Evolutionary conservation across 2,329 filamentous ascomycete species (phyloP).

Genomic region (Hymenoscyphus occultus): DNA sequence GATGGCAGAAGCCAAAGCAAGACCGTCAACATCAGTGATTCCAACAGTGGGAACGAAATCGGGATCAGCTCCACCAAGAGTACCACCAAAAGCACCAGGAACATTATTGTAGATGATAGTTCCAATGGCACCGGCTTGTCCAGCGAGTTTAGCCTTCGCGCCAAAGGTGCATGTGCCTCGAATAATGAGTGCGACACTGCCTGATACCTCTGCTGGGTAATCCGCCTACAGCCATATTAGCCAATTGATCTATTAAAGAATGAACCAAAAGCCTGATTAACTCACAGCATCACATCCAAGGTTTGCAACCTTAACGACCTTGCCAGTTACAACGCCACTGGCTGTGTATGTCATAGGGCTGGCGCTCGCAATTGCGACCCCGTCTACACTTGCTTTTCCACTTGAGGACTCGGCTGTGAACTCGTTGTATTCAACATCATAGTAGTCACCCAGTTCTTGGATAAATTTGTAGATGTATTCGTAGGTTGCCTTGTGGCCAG

Average conservation of each 20-base stretch:
- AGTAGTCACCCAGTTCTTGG: conserved; percentile 16
- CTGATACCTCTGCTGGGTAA: conserved; percentile 52
- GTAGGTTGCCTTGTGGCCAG: conserved; percentile 13
- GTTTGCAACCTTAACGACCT: conserved; percentile 23
- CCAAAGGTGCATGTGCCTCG: conserved; percentile 70
- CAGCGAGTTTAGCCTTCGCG: conserved; percentile 64
- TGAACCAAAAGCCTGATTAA: not conserved
- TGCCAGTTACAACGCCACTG: conserved; percentile 15
- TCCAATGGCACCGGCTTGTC: conserved; percentile 63
- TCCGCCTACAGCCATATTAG: conserved; percentile 44
- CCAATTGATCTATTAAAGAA: not conserved
- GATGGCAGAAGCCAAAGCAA: conserved; percentile 44
- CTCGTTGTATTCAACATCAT: conserved; percentile 21
- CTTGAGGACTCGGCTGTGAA: conserved; percentile 15
- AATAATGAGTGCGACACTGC: conserved; percentile 66
- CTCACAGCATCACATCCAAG: conserved; percentile 24
- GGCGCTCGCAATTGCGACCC: conserved; percentile 6
- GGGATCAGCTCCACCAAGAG: conserved; percentile 32
- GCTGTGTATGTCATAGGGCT: conserved; percentile 21
- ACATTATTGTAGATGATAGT: conserved; percentile 71
- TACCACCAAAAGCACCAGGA: conserved; percentile 57
- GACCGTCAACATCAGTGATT: conserved; percentile 10
- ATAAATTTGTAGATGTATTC: conserved; percentile 16
- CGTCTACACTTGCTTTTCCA: conserved; percentile 18
- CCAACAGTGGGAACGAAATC: conserved; percentile 11